Evolutionary conservation across 106 monocot genomes (phyloP).

Genomic region (Cymbidium sinense): DNA sequence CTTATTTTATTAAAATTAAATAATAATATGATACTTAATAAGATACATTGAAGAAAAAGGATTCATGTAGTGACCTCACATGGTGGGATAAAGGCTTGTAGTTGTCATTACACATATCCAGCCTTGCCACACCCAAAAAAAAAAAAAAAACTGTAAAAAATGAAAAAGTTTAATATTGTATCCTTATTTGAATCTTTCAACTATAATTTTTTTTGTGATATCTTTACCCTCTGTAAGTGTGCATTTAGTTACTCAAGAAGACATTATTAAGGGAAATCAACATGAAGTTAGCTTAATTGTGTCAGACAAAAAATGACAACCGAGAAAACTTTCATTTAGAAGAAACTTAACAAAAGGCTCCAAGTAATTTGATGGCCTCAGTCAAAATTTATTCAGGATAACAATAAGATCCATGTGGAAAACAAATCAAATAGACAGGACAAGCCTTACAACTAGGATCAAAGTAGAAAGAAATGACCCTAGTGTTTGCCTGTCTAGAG

Average conservation of each 20-base stretch:
- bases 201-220: not conserved
- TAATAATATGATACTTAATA: no score
- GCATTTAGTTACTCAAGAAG: not conserved
- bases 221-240: not conserved
- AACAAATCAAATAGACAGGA: not conserved
- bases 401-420: not conserved
- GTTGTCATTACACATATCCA: not conserved
- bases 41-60: no score
- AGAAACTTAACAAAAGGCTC: not conserved
- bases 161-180: not conserved
- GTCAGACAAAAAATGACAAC: not conserved
- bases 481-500: not conserved
- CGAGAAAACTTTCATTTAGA: not conserved
- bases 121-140: not conserved
- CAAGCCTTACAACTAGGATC: not conserved
- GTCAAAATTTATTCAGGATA: not conserved
- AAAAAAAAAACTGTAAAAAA: not conserved
- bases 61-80: no score
- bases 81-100: no score
- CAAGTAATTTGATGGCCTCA: not conserved
- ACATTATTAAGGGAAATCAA: not conserved
- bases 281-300: not conserved
- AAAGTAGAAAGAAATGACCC: not conserved
- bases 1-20: no score
- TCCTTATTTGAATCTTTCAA: not conserved